phyloP scores from a whole-genome alignment of 768 basidiomycete species.

The Crucibulum laeve region DNA sequence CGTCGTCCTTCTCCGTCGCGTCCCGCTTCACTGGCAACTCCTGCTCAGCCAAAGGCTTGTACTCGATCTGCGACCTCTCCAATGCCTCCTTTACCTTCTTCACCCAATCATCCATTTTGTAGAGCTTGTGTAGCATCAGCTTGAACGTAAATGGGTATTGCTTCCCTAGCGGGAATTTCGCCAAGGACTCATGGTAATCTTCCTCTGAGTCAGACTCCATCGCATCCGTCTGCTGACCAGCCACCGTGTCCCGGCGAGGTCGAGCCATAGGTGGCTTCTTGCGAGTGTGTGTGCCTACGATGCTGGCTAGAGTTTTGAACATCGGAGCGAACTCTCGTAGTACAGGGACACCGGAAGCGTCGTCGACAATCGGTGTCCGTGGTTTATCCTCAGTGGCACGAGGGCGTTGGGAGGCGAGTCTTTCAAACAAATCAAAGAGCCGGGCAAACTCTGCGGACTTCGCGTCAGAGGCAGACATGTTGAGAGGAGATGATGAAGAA shows the following conservation, averaged over 20 bases:
- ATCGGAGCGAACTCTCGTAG: constrained; percentile 34
- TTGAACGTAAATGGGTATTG: constrained; percentile 61
- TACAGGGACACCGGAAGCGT: constrained; percentile 13
- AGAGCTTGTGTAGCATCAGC: constrained; percentile 64
- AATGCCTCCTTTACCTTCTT: constrained; percentile 49
- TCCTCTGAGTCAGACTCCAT: constrained; percentile 11
- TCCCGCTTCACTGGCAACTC: constrained; percentile 13
- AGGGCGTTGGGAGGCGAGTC: constrained; percentile 40
- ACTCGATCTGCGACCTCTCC: constrained; percentile 49
- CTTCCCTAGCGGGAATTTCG: constrained; percentile 40
- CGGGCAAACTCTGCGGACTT: constrained; percentile 49
- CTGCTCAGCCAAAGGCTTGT: constrained; percentile 47
- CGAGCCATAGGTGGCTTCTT: constrained; percentile 4
- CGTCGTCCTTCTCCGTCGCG: constrained; percentile 10
- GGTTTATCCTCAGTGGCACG: constrained; percentile 22
- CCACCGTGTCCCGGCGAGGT: constrained; percentile 21
- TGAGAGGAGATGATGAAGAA: constrained; percentile 1
- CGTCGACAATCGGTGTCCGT: constrained; percentile 20
- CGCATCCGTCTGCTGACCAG: constrained; percentile 3
- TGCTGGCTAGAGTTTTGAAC: constrained; percentile 25
- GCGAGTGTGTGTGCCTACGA: constrained; percentile 11
- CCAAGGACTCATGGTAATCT: constrained; percentile 22
- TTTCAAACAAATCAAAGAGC: constrained; percentile 51
- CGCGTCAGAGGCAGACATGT: constrained; percentile 19
- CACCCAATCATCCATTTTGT: constrained; percentile 56